Evolutionary conservation across 306 rosid species (phyloP).

Genomic region (Ziziphus jujuba): DNA sequence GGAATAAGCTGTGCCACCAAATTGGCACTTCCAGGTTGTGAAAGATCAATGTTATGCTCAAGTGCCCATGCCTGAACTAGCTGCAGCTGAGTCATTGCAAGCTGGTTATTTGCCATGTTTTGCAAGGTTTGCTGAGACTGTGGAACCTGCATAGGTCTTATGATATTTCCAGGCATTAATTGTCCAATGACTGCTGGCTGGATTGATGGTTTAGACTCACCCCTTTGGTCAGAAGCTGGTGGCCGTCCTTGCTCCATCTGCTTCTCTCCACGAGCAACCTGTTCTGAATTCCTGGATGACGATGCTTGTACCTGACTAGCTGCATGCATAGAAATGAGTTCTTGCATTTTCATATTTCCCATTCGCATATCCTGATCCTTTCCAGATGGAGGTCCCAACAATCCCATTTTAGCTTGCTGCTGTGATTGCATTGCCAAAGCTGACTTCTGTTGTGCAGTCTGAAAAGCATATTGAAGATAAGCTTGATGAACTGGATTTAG

Average conservation of each 20-base stretch:
- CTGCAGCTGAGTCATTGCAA: constrained; percentile 60
- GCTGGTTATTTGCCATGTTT: constrained; percentile 65
- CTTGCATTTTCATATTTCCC: constrained; percentile 81
- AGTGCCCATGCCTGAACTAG: constrained; percentile 86
- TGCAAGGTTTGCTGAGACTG: constrained; percentile 59
- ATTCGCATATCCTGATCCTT: constrained; percentile 82
- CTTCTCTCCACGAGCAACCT: constrained; percentile 69
- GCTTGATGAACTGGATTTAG: constrained; percentile 76
- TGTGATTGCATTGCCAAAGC: constrained; percentile 74
- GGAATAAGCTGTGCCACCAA: constrained; percentile 73
- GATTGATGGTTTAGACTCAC: constrained; percentile 56
- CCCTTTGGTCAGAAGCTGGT: constrained; percentile 61
- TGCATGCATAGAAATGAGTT: constrained; percentile 61
- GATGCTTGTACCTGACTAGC: constrained; percentile 63
- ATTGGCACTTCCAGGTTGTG: constrained; percentile 72
- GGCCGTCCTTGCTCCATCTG: constrained; percentile 73
- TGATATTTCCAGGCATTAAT: constrained; percentile 58
- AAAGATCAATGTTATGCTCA: constrained; percentile 77
- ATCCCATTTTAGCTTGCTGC: constrained; percentile 80
- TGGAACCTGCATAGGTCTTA: constrained; percentile 61
- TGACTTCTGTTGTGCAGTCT: constrained; percentile 78
- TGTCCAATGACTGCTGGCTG: constrained; percentile 55
- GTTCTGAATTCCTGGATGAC: constrained; percentile 64
- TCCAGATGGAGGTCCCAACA: constrained; percentile 54
- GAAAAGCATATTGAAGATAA: constrained; percentile 77